A percentile compares a stretch with the other conserved stretches of the same genome.
Conservation (phyloP, 306 rosid species). For the Ormosia emarginata region DNA sequence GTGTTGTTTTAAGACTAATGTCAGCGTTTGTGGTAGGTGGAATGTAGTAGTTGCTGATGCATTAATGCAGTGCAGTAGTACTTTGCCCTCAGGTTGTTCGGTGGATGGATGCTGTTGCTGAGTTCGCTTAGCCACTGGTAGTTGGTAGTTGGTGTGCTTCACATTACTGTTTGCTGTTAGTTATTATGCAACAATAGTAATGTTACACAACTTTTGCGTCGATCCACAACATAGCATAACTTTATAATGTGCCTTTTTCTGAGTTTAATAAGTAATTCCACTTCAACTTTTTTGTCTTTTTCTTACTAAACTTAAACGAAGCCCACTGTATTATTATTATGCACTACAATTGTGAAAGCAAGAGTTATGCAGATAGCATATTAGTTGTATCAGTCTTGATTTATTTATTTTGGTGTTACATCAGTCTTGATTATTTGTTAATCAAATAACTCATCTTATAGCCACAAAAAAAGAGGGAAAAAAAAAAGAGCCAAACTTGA, state of each 20-base stretch:
- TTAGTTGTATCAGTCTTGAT: not conserved
- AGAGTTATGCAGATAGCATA: not conserved
- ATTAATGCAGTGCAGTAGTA: not conserved
- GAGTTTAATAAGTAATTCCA: not conserved
- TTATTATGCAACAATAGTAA: not conserved
- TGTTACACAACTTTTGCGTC: not conserved
- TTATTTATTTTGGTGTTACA: not conserved
- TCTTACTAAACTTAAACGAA: not conserved
- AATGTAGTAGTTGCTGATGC: conserved; percentile 18
- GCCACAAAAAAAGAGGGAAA: not conserved
- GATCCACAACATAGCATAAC: not conserved
- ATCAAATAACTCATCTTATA: not conserved
- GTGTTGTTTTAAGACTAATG: not conserved
- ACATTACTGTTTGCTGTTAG: not conserved
- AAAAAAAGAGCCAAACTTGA: not conserved
- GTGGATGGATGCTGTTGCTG: conserved; percentile 23
- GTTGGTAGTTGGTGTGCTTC: conserved; percentile 30
- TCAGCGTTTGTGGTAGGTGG: conserved; percentile 25
- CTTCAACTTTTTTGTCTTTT: not conserved
- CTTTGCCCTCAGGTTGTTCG: conserved; percentile 29
- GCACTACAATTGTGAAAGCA: not conserved
- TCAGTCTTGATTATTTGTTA: not conserved
- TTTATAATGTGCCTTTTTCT: not conserved
- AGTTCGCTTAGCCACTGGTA: not conserved
- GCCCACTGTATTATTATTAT: not conserved